Evolutionary conservation across 768 basidiomycete species (phyloP).

Genomic region (Psilocybe subaeruginosa): DNA sequence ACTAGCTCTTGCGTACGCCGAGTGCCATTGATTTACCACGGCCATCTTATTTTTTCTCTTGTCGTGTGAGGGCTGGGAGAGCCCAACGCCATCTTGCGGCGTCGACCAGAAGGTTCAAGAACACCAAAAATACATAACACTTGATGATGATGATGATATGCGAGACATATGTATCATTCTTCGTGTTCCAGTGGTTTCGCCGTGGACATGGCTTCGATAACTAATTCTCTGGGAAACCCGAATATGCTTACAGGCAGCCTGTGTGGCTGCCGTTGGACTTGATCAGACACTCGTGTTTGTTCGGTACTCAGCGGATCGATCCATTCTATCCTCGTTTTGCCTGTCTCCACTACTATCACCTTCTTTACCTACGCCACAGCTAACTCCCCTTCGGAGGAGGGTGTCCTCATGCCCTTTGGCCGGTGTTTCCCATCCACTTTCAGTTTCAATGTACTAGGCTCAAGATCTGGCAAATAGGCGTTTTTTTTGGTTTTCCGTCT

Average conservation of each 20-base stretch:
- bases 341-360: not conserved
- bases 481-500: too few species aligned
- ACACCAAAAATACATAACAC: not conserved
- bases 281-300: not conserved
- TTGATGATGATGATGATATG: not conserved
- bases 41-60: conserved; percentile 11
- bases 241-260: not conserved
- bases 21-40: conserved; percentile 9
- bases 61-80: conserved; percentile 4
- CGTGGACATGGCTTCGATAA: conserved; percentile 3
- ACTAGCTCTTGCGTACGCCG: not conserved
- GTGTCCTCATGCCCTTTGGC: not conserved
- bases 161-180: not conserved
- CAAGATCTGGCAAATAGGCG: not conserved
- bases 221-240: conserved; percentile 3
- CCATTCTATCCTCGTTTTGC: conserved; percentile 3
- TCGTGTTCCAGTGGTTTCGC: conserved; percentile 4
- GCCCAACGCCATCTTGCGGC: not conserved
- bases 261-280: not conserved
- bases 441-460: not conserved
- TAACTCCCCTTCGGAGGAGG: not conserved
- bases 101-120: not conserved
- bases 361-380: conserved; percentile 8
- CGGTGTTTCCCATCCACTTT: not conserved
- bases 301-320: conserved; percentile 6